Percentiles rank a stretch among this genome's conserved stretches.
Conservation (phyloP, 1,284 basidiomycete genomes). For the Sporisorium iseilematis-ciliati region DNA sequence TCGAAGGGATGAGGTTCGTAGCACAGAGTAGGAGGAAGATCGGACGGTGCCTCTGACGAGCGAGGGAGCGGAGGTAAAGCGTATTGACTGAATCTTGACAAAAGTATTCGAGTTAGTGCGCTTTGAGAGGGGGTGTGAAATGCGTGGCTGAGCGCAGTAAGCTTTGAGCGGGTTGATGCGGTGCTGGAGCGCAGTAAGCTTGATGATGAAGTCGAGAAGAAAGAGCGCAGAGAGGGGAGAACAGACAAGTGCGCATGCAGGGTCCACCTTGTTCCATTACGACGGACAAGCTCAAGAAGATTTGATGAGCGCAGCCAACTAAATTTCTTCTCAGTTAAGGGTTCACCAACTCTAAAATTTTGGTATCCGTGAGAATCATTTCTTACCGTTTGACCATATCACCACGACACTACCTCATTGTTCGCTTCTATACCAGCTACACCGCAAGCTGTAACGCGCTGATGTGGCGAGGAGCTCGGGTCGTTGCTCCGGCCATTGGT, state of each 20-base stretch:
- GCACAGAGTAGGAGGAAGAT: not conserved
- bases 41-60: not conserved
- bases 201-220: not conserved
- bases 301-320: not conserved
- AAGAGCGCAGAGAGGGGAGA: not conserved
- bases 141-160: too few relatives aligned
- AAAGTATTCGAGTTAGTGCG: not conserved
- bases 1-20: not conserved
- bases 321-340: slow-evolving; percentile 11
- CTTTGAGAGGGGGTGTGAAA: not conserved
- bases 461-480: slow-evolving; percentile 4
- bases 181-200: not conserved
- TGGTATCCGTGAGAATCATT: not conserved
- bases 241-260: slow-evolving; percentile 10
- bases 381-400: slow-evolving; percentile 2
- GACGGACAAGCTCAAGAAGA: too few relatives aligned
- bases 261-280: too few relatives aligned
- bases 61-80: not conserved
- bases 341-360: slow-evolving; percentile 8
- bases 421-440: not conserved
- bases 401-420: not conserved
- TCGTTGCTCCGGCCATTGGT: not conserved
- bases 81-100: slow-evolving; percentile 1
- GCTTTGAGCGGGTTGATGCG: not conserved
- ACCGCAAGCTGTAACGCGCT: too few relatives aligned